These are phyloP conservation scores for Hippophae rhamnoides DNA, from an alignment of 306 rosid species.

Conservation along the genomic window DNA sequence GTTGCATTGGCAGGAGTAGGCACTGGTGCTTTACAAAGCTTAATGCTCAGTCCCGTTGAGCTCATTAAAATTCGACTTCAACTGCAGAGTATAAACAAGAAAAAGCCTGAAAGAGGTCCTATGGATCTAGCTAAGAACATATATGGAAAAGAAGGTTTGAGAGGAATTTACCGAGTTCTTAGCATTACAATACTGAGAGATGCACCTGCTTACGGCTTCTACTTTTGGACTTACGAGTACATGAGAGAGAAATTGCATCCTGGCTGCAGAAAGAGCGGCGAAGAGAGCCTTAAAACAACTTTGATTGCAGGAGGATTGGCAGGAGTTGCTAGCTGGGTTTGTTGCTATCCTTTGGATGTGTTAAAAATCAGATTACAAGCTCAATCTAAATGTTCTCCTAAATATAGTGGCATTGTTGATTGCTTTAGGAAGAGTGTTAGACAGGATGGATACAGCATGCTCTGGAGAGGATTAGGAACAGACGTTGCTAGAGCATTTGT, in stretches of 20 bases:
- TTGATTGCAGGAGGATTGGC: constrained; percentile 69
- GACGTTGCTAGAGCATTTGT: constrained; percentile 68
- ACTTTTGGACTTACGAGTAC: constrained; percentile 73
- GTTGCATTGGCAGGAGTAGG: constrained; percentile 68
- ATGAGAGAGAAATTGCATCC: constrained; percentile 73
- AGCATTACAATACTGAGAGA: constrained; percentile 58
- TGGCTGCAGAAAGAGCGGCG: constrained; percentile 52
- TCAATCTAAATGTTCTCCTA: constrained; percentile 37
- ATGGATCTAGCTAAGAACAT: constrained; percentile 36
- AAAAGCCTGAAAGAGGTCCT: constrained; percentile 33
- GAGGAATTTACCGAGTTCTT: constrained; percentile 60
- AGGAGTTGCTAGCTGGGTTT: constrained; percentile 71
- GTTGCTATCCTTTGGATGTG: constrained; percentile 80
- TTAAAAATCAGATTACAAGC: constrained; percentile 67
- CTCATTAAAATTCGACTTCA: constrained; percentile 74
- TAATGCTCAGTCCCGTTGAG: constrained; percentile 58
- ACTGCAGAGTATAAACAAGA: constrained; percentile 22
- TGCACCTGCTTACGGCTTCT: constrained; percentile 54
- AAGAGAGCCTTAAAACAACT: constrained; percentile 58
- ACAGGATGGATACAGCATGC: constrained; percentile 48
- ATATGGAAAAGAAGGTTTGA: constrained; percentile 46
- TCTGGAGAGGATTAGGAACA: constrained; percentile 78
- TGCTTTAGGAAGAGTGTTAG: constrained; percentile 53
- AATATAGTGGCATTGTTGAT: constrained; percentile 56
- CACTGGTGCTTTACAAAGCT: constrained; percentile 62